Conservation (phyloP, 129 eudicot genomes). For the Pseudognaphalium luteoalbum region DNA sequence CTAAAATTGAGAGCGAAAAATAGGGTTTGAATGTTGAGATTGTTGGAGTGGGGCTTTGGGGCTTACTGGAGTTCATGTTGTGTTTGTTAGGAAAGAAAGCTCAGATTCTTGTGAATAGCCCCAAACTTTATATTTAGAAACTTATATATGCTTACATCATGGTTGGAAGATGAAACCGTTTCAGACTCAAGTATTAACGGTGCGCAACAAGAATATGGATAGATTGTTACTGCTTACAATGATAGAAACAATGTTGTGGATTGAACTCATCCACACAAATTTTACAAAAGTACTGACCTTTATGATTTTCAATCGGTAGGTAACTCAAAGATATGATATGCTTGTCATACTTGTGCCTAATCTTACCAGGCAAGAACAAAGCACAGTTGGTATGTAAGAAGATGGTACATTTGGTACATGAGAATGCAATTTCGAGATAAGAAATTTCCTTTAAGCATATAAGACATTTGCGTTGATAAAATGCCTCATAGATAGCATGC, state of each 20-base stretch:
- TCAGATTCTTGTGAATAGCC: too few relatives aligned
- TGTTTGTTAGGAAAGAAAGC: background rate
- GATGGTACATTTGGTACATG: too few relatives aligned
- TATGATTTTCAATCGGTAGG: background rate
- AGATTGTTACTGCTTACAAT: too few relatives aligned
- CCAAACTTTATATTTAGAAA: too few relatives aligned
- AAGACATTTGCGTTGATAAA: background rate
- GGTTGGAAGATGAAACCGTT: too few relatives aligned
- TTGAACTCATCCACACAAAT: background rate
- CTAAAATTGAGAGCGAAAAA: constrained; percentile 36
- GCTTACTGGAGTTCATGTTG: constrained; percentile 40
- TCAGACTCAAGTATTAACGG: too few relatives aligned
- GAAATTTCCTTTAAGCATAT: background rate
- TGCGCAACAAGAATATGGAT: too few relatives aligned
- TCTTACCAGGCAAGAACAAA: background rate
- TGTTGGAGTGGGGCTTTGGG: constrained; percentile 25
- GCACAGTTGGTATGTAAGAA: background rate
- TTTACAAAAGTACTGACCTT: background rate
- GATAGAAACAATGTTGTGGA: too few relatives aligned
- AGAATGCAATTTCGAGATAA: too few relatives aligned
- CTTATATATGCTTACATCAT: too few relatives aligned
- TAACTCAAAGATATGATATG: background rate
- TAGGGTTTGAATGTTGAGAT: constrained; percentile 37
- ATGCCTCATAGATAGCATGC: background rate
- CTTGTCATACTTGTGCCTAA: background rate